Conservation (phyloP, 345 rosid genomes). For the Orychophragmus violaceus region DNA sequence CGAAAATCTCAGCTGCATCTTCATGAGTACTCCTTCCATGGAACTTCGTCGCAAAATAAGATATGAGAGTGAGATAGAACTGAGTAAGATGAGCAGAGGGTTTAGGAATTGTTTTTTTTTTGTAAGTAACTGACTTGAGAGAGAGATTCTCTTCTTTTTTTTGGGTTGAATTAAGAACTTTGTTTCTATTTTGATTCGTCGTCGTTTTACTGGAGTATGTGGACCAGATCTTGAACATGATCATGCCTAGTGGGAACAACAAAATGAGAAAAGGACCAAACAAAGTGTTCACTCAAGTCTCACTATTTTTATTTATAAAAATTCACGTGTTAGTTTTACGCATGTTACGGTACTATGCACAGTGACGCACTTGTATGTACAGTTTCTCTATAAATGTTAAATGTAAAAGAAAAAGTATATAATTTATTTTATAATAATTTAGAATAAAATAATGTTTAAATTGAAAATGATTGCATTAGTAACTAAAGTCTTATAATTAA, state of each 20-base stretch:
- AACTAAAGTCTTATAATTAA: background rate
- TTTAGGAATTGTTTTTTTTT: constrained; percentile 1
- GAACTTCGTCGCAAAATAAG: too few species aligned
- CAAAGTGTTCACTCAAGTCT: background rate
- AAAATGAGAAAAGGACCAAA: constrained; percentile 1
- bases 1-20: background rate
- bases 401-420: background rate
- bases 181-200: background rate
- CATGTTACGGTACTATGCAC: background rate
- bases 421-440: background rate
- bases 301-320: background rate
- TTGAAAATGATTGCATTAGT: too few species aligned
- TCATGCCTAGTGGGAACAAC: constrained; percentile 13
- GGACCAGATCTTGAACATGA: constrained; percentile 16
- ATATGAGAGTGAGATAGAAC: background rate
- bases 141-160: constrained; percentile 12
- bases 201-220: constrained; percentile 9
- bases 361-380: background rate
- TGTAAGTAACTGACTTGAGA: constrained; percentile 9
- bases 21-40: background rate
- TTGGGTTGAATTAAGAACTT: background rate
- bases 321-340: constrained; percentile 1
- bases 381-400: background rate
- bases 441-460: background rate
- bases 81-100: background rate